phyloP scores from a whole-genome alignment of 805 yeast species.

The Blastobotrys mokoenaii region DNA sequence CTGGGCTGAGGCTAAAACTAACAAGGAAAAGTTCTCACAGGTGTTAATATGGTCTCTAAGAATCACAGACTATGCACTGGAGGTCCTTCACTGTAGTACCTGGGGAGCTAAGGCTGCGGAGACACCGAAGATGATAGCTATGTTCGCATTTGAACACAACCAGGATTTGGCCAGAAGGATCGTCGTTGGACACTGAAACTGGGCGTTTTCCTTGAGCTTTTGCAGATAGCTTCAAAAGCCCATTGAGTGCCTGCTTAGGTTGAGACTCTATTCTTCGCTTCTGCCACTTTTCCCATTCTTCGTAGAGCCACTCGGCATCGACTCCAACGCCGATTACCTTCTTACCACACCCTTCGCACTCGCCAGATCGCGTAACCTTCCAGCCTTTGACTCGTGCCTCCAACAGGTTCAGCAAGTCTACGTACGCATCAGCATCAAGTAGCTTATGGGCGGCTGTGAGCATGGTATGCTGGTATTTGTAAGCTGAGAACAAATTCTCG shows the following conservation, averaged over 20 bases:
- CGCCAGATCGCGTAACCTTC: constrained; percentile 41
- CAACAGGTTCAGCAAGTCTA: constrained; percentile 37
- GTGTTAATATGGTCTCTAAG: background rate
- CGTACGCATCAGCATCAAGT: constrained; percentile 47
- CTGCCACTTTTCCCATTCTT: constrained; percentile 25
- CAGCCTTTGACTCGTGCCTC: constrained; percentile 49
- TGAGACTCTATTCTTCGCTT: constrained; percentile 7
- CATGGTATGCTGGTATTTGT: constrained; percentile 53
- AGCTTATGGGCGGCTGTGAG: constrained; percentile 43
- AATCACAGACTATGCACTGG: constrained; percentile 35
- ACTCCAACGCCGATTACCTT: constrained; percentile 62
- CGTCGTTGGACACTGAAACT: background rate
- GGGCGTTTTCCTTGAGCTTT: constrained; percentile 4
- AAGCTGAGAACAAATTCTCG: constrained; percentile 55
- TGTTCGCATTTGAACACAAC: constrained; percentile 59
- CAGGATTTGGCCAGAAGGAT: constrained; percentile 26
- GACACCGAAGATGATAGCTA: constrained; percentile 53
- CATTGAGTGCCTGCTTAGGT: background rate
- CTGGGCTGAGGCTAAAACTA: background rate
- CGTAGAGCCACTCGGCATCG: constrained; percentile 38
- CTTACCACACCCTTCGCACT: constrained; percentile 73
- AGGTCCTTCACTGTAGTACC: constrained; percentile 28
- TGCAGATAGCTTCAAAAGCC: background rate
- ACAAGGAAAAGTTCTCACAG: no score
- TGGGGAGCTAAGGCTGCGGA: constrained; percentile 32